A percentile compares a stretch with the other conserved stretches of the same genome.
Conservation (phyloP, 139 green algal genomes). For the Tetradesmus obliquus region DNA sequence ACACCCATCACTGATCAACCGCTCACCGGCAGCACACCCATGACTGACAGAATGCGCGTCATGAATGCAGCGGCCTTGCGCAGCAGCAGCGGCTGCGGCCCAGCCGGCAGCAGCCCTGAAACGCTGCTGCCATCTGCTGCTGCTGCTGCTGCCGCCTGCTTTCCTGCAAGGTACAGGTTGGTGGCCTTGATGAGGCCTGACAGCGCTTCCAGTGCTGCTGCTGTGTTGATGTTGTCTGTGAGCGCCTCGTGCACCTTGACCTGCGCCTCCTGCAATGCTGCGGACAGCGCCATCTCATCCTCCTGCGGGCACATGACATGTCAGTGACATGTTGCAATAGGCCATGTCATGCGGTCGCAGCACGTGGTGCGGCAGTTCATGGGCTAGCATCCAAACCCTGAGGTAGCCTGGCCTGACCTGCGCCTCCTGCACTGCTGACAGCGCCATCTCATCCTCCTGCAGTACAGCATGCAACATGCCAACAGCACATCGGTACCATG, state of each 20-base stretch:
- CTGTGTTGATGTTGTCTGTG: conserved; percentile 96
- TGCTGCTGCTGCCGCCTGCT: conserved; percentile 44
- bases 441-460: too few relatives aligned
- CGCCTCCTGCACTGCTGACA: too few relatives aligned
- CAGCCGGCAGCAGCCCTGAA: conserved; percentile 33
- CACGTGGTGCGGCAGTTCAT: too few relatives aligned
- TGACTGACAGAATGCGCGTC: conserved; percentile 84
- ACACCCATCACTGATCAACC: background rate
- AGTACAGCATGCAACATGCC: too few relatives aligned
- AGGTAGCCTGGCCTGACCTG: too few relatives aligned
- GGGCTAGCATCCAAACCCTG: too few relatives aligned
- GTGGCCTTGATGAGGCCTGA: conserved; percentile 80
- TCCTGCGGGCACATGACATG: conserved; percentile 42
- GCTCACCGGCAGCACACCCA: conserved; percentile 80
- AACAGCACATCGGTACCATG: too few relatives aligned
- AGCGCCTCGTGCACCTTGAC: conserved; percentile 79
- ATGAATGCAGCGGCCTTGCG: conserved; percentile 76
- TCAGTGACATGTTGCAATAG: background rate
- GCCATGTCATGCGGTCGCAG: too few relatives aligned
- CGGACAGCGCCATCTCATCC: conserved; percentile 73
- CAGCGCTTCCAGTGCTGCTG: conserved; percentile 82
- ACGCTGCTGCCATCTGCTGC: background rate
- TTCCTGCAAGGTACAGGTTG: conserved; percentile 89
- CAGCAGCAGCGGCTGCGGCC: conserved; percentile 83
- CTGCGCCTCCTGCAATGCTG: conserved; percentile 54